These are phyloP conservation scores for Thalassiosira ordinaria DNA, from an alignment of 352 stramenopile species.

Conservation along the genomic window DNA sequence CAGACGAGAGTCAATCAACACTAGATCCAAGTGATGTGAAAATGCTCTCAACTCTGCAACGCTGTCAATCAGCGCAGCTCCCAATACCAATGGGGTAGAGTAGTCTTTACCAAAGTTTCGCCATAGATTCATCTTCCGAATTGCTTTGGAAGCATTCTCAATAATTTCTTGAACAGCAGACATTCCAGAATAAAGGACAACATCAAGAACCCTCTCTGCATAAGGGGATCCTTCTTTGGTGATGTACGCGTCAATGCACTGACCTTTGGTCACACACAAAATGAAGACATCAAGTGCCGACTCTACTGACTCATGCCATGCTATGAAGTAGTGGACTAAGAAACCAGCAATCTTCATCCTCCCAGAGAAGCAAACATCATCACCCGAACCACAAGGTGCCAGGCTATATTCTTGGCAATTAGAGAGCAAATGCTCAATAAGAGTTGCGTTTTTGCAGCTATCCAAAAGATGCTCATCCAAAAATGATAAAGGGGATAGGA, in stretches of 20 bases:
- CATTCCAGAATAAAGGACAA: slow-evolving; percentile 58
- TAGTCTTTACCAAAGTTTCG: slow-evolving; percentile 43
- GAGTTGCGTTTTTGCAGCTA: slow-evolving; percentile 40
- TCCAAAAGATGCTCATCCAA: slow-evolving; percentile 35
- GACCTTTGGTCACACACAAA: slow-evolving; percentile 51
- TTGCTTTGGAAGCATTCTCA: slow-evolving; percentile 33
- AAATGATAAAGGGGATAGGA: slow-evolving; percentile 55
- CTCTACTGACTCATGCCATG: slow-evolving; percentile 60
- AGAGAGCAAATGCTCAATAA: slow-evolving; percentile 42
- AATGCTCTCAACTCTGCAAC: slow-evolving; percentile 44
- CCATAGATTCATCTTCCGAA: slow-evolving; percentile 57
- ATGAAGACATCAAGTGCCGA: slow-evolving; percentile 61
- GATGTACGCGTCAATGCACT: slow-evolving; percentile 53
- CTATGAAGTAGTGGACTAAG: slow-evolving; percentile 55
- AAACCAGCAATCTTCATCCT: slow-evolving; percentile 39
- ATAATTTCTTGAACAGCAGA: slow-evolving; percentile 38
- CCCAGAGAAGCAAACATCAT: slow-evolving; percentile 16
- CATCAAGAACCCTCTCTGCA: slow-evolving; percentile 49
- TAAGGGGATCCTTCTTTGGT: slow-evolving; percentile 53
- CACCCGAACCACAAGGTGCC: slow-evolving; percentile 20
- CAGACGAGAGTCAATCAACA: slow-evolving; percentile 37
- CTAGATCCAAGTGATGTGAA: slow-evolving; percentile 47
- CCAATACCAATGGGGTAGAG: neutral
- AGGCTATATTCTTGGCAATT: slow-evolving; percentile 43
- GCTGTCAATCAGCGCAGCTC: slow-evolving; percentile 24